Conservation (phyloP, 805 yeast genomes). For the Candida hungchunana region DNA sequence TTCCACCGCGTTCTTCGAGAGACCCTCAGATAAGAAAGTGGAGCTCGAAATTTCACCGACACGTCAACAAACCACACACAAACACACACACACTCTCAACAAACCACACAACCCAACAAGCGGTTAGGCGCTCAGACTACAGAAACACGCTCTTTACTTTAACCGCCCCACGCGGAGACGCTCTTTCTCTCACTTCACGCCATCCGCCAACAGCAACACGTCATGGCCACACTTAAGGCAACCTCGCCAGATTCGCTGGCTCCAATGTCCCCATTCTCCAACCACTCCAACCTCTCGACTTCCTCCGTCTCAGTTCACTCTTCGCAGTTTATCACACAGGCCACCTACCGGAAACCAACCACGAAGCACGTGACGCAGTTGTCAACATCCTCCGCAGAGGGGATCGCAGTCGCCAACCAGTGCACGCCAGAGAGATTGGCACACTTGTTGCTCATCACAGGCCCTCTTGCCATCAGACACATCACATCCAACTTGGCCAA, state of each 20-base stretch:
- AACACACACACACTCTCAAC: too few species aligned
- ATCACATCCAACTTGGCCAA: constrained; percentile 72
- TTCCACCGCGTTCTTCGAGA: too few species aligned
- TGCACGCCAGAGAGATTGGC: constrained; percentile 81
- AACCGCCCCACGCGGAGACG: too few species aligned
- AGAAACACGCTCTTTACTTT: too few species aligned
- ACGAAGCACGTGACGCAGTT: constrained; percentile 33
- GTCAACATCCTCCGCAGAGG: constrained; percentile 82
- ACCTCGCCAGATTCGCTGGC: constrained; percentile 24
- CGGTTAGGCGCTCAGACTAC: too few species aligned
- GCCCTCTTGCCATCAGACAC: constrained; percentile 88
- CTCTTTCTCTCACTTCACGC: not conserved
- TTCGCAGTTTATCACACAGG: constrained; percentile 25
- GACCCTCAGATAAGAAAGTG: too few species aligned
- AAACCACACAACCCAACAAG: too few species aligned
- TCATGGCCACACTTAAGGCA: constrained; percentile 9
- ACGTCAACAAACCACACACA: too few species aligned
- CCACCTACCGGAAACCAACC: constrained; percentile 26
- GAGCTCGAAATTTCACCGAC: too few species aligned
- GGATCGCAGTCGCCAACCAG: constrained; percentile 79
- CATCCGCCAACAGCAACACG: not conserved
- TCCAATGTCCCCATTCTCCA: constrained; percentile 28
- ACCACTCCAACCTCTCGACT: constrained; percentile 13
- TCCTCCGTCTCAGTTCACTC: constrained; percentile 21
- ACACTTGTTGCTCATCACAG: constrained; percentile 60